Evolutionary conservation across 305 asterid genomes (phyloP), one percentile per base, ranked within the genome.

Genomic region (Salvia sclarea): DNA sequence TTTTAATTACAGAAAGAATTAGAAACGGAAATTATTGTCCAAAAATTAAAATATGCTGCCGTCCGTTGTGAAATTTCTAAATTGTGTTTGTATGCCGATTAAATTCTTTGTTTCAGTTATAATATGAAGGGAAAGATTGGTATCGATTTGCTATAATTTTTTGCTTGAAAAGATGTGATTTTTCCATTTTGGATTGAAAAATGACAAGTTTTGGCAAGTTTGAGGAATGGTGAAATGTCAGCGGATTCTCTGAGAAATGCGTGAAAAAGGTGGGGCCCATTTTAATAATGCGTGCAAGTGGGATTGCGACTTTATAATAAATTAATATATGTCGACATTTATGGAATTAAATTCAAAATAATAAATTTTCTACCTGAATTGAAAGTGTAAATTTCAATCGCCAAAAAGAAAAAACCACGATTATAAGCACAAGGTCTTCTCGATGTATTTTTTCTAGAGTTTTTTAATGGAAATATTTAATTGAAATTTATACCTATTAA

Each of bases 21-120:
- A 17, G 48, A 74, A 66, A 48, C 31, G 61, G 54, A 70, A 66
- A 73, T 65, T 66, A 64, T 47, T 74, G 80, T 44, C 64, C 37
- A 53, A 61, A 76, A 67, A 24, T 24, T 45, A 59, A n/a, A n/a
- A n/a, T 57, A 31, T 44, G 6, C 6, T 20, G 21, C 71, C 30
- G 64, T 55, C 16, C 11, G n/a, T 65, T 40, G 48, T 56, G 22
- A 61, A 63, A 63, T 62, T 18, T 69, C 11, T 12, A 11, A 11
- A 17, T 14, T 69, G 20, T 18, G 49, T 57, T 59, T 48, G 61
- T 58, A 70, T 43, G 59, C 54, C 44, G 55, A 64, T 64, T 49
- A 17, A 25, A 12, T 41, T 43, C 37, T n/a, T 72, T 50, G 65
- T 61, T 61, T 20, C 7, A 54, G 65, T 52, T 67, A 24, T 53